phyloP scores from a whole-genome alignment of 1,284 basidiomycete species.

The Leccinum glutinopallens region DNA sequence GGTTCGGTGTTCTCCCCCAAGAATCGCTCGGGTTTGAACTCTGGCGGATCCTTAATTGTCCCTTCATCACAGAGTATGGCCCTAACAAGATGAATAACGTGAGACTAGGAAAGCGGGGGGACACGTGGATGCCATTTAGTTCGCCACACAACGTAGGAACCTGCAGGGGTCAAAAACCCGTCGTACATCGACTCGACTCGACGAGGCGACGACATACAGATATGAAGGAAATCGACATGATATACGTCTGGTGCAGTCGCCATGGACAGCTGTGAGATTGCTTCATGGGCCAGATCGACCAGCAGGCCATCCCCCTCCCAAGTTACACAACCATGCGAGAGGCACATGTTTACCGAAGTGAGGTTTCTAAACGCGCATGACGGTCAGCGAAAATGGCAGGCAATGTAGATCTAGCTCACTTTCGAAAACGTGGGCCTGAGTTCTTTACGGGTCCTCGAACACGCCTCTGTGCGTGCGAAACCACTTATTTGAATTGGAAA shows the following conservation, averaged over 20 bases:
- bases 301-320: conserved; percentile 23
- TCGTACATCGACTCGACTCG: conserved; percentile 43
- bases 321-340: conserved; percentile 27
- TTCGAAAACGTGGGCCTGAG: conserved; percentile 22
- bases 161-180: conserved; percentile 26
- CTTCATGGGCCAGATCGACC: conserved; percentile 22
- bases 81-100: conserved; percentile 5
- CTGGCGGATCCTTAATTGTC: conserved; percentile 14
- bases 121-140: not conserved
- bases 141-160: conserved; percentile 21
- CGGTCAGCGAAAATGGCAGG: not conserved
- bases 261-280: conserved; percentile 20
- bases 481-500: too few relatives aligned
- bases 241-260: conserved; percentile 10
- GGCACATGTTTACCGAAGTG: conserved; percentile 21
- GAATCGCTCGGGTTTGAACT: conserved; percentile 28
- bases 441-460: conserved; percentile 16
- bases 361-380: conserved; percentile 13
- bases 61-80: conserved; percentile 19
- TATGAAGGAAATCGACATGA: conserved; percentile 22
- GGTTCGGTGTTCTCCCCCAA: conserved; percentile 39
- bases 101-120: not conserved
- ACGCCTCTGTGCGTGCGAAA: conserved; percentile 14
- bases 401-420: conserved; percentile 11
- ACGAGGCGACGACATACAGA: conserved; percentile 10